Percentiles rank a stretch among this genome's conserved stretches.
Conservation (phyloP, 2,329 filamentous ascomycete genomes). For the Fusarium luffae region DNA sequence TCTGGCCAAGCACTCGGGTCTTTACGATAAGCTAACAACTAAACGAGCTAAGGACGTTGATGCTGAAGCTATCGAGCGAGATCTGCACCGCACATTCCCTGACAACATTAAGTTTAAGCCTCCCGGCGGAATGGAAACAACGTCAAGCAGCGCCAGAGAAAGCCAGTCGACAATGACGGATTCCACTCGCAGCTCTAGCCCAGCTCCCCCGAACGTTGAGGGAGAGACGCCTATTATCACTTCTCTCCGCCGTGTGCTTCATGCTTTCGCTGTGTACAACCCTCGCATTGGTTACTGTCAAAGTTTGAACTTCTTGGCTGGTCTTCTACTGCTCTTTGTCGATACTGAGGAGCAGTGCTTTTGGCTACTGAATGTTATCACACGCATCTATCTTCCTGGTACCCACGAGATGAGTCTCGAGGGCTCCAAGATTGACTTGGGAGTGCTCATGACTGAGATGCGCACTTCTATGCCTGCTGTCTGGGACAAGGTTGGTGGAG, state of each 20-base stretch:
- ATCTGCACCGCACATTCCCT: conserved; percentile 92
- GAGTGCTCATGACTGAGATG: conserved; percentile 89
- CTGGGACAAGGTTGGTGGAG: conserved; percentile 88
- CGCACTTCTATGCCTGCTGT: conserved; percentile 84
- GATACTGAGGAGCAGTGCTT: conserved; percentile 90
- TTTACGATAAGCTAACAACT: conserved; percentile 78
- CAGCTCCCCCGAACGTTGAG: conserved; percentile 49
- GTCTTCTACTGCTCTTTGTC: conserved; percentile 88
- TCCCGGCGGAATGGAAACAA: conserved; percentile 48
- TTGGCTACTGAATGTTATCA: conserved; percentile 93
- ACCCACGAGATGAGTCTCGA: conserved; percentile 92
- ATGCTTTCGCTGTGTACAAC: conserved; percentile 91
- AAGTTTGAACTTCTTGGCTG: conserved; percentile 93
- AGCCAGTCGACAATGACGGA: conserved; percentile 54
- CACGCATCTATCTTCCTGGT: conserved; percentile 85
- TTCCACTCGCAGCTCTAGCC: conserved; percentile 50
- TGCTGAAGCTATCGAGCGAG: conserved; percentile 90
- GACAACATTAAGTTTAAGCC: conserved; percentile 94
- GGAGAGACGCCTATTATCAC: conserved; percentile 82
- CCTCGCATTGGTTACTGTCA: conserved; percentile 95
- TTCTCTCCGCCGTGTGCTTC: conserved; percentile 84
- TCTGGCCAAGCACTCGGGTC: conserved; percentile 77
- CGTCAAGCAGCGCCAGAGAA: conserved; percentile 47
- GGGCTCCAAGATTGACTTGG: conserved; percentile 92
- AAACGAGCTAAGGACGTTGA: conserved; percentile 76